Conservation (phyloP, 371 early-diverging fungal species). For the Syncephalastrum contaminatum region DNA sequence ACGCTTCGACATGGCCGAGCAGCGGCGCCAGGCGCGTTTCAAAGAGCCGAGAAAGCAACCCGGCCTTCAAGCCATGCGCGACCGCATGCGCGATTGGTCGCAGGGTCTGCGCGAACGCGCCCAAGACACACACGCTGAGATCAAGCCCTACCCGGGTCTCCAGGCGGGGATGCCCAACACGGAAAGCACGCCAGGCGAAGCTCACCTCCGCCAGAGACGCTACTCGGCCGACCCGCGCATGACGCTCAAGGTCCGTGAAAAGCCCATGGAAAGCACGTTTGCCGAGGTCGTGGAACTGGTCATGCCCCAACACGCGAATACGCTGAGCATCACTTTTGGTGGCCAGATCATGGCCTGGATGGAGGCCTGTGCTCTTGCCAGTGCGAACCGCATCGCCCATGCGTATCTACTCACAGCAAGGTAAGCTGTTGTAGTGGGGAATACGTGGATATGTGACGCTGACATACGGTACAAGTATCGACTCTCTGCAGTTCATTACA, state of each 20-base stretch:
- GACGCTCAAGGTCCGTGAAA: conserved; percentile 12
- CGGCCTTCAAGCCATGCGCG: conserved; percentile 22
- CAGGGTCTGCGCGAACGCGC: conserved; percentile 33
- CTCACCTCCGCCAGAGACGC: conserved; percentile 14
- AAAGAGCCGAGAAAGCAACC: conserved; percentile 11
- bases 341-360: conserved; percentile 82
- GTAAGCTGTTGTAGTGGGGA: conserved; percentile 22
- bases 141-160: conserved; percentile 39
- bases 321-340: conserved; percentile 73
- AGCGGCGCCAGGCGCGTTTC: conserved; percentile 46
- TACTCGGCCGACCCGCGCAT: conserved; percentile 43
- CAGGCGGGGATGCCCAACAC: neutral
- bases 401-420: conserved; percentile 62
- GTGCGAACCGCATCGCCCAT: conserved; percentile 61
- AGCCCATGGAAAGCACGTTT: conserved; percentile 54
- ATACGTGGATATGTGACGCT: neutral
- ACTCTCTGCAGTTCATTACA: conserved; percentile 52
- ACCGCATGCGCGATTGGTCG: conserved; percentile 43
- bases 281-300: conserved; percentile 69
- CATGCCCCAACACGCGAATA: conserved; percentile 78
- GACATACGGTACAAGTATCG: conserved; percentile 31
- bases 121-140: conserved; percentile 28
- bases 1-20: conserved; percentile 60
- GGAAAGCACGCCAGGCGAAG: no score
- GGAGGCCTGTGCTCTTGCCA: conserved; percentile 67